Evolutionary conservation across 1,139 yeast genomes (phyloP), one percentile per base, ranked within the genome.

Genomic region (Suhomyces taliae): DNA sequence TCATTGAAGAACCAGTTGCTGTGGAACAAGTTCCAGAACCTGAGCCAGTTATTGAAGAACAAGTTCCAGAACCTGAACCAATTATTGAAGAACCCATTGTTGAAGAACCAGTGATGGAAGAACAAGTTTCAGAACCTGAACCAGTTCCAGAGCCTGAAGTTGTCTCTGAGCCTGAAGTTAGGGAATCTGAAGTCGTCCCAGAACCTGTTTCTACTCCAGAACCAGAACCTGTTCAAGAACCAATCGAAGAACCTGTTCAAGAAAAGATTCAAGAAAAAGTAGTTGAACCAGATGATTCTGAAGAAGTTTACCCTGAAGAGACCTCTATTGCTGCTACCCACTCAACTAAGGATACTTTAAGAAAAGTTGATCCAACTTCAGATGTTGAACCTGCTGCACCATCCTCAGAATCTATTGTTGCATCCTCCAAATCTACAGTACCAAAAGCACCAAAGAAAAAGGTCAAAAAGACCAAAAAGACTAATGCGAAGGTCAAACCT

Each of bases 401-500:
- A 35, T 35, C 39, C 19, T 2, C 36, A 19, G 9, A 36, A 10
- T 27, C 26, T 19, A 37, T 11, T 37, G 39, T 14, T 24, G 19
- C 33, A 26, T 24, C 24, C 14, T 27, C 33, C 39, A 27, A 26
- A 27, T 29, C 36, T 8, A 27, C 26, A 36, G 24, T 34, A 26
- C 27, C 43, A 24, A 36, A 31, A 32, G 40, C 39, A 19, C 44
- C 41, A 14, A 41, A 41, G 43, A 46, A 43, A 29, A 44, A 42
- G 39, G 44, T 38, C 41, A 41, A 38, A 38, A 44, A 42, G 44
- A 49, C 39, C 40, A 48, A 37, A 39, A 45, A 45, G 47, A 44
- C 19, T 3, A 37, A 35, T 11, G 31, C 48, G 27, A 34, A 35
- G 27, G 26, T 12, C 24, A 27, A 31, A 27, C 37, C 42, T 14